Evolutionary conservation across 345 rosid species (phyloP).

Genomic region (Eucalyptus regnans): DNA sequence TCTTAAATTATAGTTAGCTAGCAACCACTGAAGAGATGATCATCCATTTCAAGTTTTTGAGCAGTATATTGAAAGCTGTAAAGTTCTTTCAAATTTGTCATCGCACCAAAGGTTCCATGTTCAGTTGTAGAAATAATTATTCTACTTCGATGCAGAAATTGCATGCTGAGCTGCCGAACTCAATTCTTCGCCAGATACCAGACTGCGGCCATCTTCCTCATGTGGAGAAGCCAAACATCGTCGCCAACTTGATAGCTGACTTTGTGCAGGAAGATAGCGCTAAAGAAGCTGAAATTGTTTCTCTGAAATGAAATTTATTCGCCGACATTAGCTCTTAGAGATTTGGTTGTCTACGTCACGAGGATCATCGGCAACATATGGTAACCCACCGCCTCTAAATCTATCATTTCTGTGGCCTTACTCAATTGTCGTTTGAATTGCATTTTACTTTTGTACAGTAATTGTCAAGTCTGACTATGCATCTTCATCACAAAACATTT

Average conservation of each 20-base stretch:
- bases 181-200: conserved; percentile 55
- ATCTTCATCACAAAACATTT: background rate
- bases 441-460: background rate
- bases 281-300: conserved; percentile 12
- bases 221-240: conserved; percentile 56
- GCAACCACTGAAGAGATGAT: background rate
- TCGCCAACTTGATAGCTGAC: conserved; percentile 44
- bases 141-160: conserved; percentile 38
- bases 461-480: background rate
- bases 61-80: background rate
- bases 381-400: background rate
- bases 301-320: conserved; percentile 2
- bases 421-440: background rate
- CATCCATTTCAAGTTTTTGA: background rate
- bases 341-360: background rate
- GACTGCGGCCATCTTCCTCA: conserved; percentile 90
- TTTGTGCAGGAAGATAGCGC: conserved; percentile 36
- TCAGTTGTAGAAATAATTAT: background rate
- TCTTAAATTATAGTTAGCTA: background rate
- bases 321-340: background rate
- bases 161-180: conserved; percentile 54
- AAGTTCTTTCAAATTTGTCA: background rate
- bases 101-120: background rate
- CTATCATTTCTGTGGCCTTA: background rate
- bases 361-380: background rate